Conservation (phyloP, 2,329 filamentous ascomycete genomes). For the Penicillium rolfsii region DNA sequence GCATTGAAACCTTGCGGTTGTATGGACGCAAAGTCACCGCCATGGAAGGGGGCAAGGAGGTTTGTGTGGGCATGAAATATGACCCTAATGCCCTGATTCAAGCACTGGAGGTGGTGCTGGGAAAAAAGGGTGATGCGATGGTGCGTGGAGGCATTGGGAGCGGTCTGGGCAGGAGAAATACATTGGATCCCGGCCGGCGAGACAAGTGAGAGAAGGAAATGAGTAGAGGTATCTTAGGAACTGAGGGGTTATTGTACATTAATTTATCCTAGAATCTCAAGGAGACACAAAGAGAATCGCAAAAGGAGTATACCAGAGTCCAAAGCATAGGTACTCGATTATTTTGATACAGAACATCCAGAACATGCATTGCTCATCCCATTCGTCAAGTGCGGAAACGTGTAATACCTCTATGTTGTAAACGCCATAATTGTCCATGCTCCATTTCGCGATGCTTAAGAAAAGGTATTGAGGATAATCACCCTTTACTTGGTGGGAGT, state of each 20-base stretch:
- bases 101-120: slow-evolving; percentile 76
- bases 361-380: not conserved
- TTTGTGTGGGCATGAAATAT: slow-evolving; percentile 65
- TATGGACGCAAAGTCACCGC: slow-evolving; percentile 66
- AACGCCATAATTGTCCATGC: slow-evolving; percentile 10
- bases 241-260: not conserved
- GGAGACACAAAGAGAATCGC: not conserved
- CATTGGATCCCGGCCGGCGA: slow-evolving; percentile 47
- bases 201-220: slow-evolving; percentile 15
- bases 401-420: not conserved
- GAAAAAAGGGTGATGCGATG: slow-evolving; percentile 61
- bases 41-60: slow-evolving; percentile 50
- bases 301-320: not conserved
- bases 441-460: slow-evolving; percentile 13
- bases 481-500: slow-evolving; percentile 2
- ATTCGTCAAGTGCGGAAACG: slow-evolving; percentile 1
- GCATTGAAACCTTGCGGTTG: slow-evolving; percentile 75
- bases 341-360: not conserved
- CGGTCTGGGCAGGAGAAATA: slow-evolving; percentile 62
- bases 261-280: not conserved
- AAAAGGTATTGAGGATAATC: not conserved
- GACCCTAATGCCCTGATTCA: slow-evolving; percentile 74
- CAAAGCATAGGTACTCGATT: not conserved
- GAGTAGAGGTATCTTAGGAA: not conserved
- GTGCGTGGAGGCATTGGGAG: slow-evolving; percentile 41